Evolutionary conservation across 306 rosid genomes (phyloP), one percentile per base, ranked within the genome.

Genomic region (Argentina anserina): DNA sequence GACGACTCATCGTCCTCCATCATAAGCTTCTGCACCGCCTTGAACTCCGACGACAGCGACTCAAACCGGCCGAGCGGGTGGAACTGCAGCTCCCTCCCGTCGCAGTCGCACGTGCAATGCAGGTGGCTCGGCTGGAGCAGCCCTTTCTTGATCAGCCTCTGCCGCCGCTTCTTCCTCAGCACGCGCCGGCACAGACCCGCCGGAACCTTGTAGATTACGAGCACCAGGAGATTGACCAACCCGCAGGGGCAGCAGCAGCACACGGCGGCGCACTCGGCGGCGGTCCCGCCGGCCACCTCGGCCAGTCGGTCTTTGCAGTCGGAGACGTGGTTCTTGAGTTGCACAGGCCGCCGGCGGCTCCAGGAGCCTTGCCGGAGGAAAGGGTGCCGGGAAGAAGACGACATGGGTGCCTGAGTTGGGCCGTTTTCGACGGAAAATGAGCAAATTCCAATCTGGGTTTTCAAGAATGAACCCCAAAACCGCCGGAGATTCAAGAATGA

Each of bases 251-350:
- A 79, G 66, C 99, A 91, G n/a, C 98, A 94, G 70, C 91, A 86
- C 5, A 94, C 75, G 17, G 91, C 99, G 1, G 92, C 88, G 77
- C 97, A 94, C 79, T 87, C 97, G 6, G 98, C 98, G 8, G 99
- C 49, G 1, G 95, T 81, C 0, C 90, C 88, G 0, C 99, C 99
- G 9, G 90, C 88, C 0, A 86, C 89, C 81, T 94, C 99, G 0
- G 95, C 94, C 2, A 86, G 28, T 1, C 83, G 86, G 18, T 73
- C 67, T 2, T 53, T 39, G 0, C 85, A 26, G 47, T 52, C 2
- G 0, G 56, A 1, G 25, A 76, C 69, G 49, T 80, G 73, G 53
- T 43, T 56, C 33, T 72, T 21, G 3, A 85, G 78, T 5, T 33
- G 36, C 25, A 89, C 69, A 1, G 86, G 83, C 34, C 81, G 79